Evolutionary conservation across 208 protist species (phyloP), one percentile per base, ranked within the genome.

Genomic region (Herpetomonas tarakana): DNA sequence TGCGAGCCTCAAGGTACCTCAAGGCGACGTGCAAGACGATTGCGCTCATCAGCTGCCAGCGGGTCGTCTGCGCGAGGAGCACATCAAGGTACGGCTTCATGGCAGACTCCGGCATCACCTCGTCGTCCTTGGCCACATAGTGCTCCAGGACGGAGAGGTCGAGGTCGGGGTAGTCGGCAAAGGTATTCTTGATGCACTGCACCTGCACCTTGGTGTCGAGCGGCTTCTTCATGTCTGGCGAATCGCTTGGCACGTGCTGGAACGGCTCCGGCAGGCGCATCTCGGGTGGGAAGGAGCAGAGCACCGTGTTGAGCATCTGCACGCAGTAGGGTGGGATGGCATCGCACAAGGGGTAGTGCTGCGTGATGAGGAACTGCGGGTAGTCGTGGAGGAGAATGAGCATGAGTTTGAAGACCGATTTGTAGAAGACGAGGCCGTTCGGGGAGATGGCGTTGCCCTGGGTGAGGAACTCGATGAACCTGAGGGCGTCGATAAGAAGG

Each of bases 311-410:
- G 28, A 98, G 81, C 62, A 99, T 65, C 81, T 99, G 98, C 28
- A 99, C 88, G 77, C 98, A 99, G 30, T 89, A 93, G 6, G 72
- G 70, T 30, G 98, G 96, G 59, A 99, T 98, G 11, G 87, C 94
- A 62, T 98, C 84, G 75, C 91, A 98, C 22, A 99, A 71, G 18
- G 76, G 76, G 62, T 99, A 97, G 82, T 99, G 98, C 71, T 98
- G 98, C 9, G 97, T 81, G 78, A 98, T 99, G 12, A 99, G 81
- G 67, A 99, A 99, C 70, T 98, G 94, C 47, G 98, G 98, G 81
- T 99, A 99, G 82, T 99, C 99, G 72, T 99, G 98, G 3, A 99
- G 83, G 1, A 99, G 71, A 2, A 99, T 89, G 27, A 99, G 71
- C 38, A 99, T 78, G 19, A 98, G 76, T 71, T 94, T 94, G 55